A percentile compares a stretch with the other conserved stretches of the same genome.
Conservation (phyloP, 2,329 filamentous ascomycete genomes). For the Xylariomycetidae sp. region DNA sequence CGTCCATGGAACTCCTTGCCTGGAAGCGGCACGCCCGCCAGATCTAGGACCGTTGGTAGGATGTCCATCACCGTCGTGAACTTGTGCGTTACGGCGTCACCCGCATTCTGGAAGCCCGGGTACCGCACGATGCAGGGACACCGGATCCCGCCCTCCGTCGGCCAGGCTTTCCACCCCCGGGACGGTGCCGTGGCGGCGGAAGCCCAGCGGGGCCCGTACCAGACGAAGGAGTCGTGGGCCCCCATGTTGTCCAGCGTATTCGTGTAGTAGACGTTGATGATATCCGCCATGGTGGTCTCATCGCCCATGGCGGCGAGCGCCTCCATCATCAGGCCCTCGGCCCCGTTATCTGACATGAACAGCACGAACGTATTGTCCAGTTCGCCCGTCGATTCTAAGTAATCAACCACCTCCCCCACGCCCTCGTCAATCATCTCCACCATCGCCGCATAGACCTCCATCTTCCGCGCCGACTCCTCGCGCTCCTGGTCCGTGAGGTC, state of each 20-base stretch:
- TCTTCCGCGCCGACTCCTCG: slow-evolving; percentile 8
- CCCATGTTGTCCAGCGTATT: slow-evolving; percentile 51
- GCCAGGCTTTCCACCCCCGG: slow-evolving; percentile 28
- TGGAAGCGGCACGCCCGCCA: slow-evolving; percentile 22
- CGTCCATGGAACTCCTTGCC: slow-evolving; percentile 26
- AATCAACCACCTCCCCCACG: slow-evolving; percentile 43
- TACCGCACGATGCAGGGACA: slow-evolving; percentile 31
- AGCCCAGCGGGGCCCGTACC: slow-evolving; percentile 53
- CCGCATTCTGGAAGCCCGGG: slow-evolving; percentile 2
- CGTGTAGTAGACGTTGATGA: slow-evolving; percentile 46
- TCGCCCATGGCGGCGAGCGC: slow-evolving; percentile 14
- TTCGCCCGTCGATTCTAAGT: slow-evolving; percentile 41
- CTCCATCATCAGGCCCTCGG: slow-evolving; percentile 21
- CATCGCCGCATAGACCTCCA: slow-evolving; percentile 46
- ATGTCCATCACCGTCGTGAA: slow-evolving; percentile 47
- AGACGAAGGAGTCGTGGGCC: slow-evolving; percentile 46
- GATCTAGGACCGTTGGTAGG: slow-evolving; percentile 39
- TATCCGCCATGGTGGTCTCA: slow-evolving; percentile 10
- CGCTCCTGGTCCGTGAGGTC: slow-evolving; percentile 9
- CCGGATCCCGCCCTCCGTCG: slow-evolving; percentile 43
- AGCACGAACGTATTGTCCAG: slow-evolving; percentile 17
- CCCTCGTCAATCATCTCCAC: slow-evolving; percentile 46
- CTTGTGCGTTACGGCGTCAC: slow-evolving; percentile 33
- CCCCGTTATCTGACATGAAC: slow-evolving; percentile 48
- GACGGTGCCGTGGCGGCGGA: slow-evolving; percentile 24